Percentiles rank a stretch among this genome's conserved stretches.
These are phyloP conservation scores for Ceratonia siliqua DNA, from an alignment of 306 rosid genomes.

Conservation along the genomic window DNA sequence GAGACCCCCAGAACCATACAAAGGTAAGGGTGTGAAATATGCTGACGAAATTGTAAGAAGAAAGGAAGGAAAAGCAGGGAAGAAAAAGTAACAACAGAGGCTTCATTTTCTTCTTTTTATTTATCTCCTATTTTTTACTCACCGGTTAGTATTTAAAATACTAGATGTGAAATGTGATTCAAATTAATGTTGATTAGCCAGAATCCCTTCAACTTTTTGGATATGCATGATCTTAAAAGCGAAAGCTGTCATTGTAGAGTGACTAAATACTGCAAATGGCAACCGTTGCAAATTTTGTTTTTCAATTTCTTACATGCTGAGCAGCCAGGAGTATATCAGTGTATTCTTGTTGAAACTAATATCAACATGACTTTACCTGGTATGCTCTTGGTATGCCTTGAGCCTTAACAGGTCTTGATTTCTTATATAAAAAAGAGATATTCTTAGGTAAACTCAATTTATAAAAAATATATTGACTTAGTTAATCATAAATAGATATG, in stretches of 20 bases:
- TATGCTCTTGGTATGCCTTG: too few species aligned
- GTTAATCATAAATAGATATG: too few species aligned
- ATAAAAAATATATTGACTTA: too few species aligned
- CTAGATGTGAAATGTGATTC: slow-evolving; percentile 6
- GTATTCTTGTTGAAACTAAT: too few species aligned
- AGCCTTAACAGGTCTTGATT: too few species aligned
- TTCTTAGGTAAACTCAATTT: too few species aligned
- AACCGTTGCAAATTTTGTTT: neutral
- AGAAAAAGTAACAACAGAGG: slow-evolving; percentile 65
- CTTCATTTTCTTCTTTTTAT: slow-evolving; percentile 29
- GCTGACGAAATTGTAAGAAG: slow-evolving; percentile 88
- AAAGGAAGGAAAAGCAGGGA: slow-evolving; percentile 96
- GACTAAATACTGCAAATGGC: slow-evolving; percentile 10
- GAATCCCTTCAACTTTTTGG: slow-evolving; percentile 12
- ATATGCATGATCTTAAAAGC: neutral
- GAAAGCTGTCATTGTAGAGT: slow-evolving; percentile 21
- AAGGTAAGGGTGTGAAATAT: slow-evolving; percentile 97
- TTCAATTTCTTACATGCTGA: neutral
- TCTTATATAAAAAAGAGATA: too few species aligned
- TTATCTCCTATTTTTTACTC: slow-evolving; percentile 14
- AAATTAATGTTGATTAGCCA: slow-evolving; percentile 29
- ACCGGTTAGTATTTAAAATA: slow-evolving; percentile 27
- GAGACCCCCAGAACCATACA: slow-evolving; percentile 99
- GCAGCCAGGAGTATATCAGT: neutral
- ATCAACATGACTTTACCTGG: too few species aligned